Conservation (phyloP, 257 asterid species). For the Solanum sejunctum region DNA sequence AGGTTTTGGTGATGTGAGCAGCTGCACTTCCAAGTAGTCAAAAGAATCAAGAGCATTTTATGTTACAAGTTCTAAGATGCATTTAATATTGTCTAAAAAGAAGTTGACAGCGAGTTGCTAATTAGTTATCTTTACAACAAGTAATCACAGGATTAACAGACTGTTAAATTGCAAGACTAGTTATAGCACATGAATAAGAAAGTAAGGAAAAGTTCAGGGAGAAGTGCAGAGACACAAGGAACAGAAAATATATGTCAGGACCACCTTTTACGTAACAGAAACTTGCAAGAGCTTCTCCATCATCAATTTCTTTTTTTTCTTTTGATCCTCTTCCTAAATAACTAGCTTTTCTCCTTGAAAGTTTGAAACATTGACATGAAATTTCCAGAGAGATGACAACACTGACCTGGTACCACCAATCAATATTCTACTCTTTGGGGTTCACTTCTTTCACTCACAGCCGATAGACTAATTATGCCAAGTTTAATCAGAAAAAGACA, state of each 20-base stretch:
- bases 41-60: conserved; percentile 1
- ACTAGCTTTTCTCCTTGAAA: neutral
- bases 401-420: neutral
- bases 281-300: neutral
- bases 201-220: neutral
- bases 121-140: neutral
- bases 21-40: conserved; percentile 24
- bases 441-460: neutral
- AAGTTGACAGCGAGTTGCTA: neutral
- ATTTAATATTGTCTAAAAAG: neutral
- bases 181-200: neutral
- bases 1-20: neutral
- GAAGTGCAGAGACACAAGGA: neutral
- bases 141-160: neutral
- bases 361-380: neutral
- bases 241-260: neutral
- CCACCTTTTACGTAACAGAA: neutral
- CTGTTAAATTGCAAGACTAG: neutral
- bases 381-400: neutral
- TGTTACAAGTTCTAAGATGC: neutral
- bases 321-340: neutral
- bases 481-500: neutral
- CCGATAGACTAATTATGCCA: neutral
- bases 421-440: neutral
- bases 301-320: neutral